A percentile compares a stretch with the other conserved stretches of the same genome.
Evolutionary conservation across 345 rosid genomes (phyloP).

Genomic region (Brassica cretica): DNA sequence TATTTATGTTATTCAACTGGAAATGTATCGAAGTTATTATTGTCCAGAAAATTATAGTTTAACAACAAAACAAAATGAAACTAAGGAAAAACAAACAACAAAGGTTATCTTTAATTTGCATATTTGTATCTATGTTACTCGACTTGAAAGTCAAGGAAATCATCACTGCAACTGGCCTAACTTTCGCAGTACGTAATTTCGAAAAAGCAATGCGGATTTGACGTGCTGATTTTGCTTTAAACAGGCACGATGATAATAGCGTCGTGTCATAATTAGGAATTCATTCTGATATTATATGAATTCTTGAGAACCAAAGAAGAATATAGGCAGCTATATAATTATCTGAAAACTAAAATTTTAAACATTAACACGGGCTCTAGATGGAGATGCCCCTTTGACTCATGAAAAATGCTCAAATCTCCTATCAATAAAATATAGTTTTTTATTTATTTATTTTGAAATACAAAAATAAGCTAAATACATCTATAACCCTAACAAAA

Average conservation of each 20-base stretch:
- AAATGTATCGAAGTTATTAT: not conserved
- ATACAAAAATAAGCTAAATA: too few relatives aligned
- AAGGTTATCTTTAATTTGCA: not conserved
- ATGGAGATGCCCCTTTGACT: too few relatives aligned
- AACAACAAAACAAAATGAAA: not conserved
- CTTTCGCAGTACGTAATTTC: not conserved
- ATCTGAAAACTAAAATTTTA: not conserved
- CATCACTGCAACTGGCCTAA: not conserved
- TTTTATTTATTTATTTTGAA: too few relatives aligned
- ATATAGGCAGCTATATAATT: not conserved
- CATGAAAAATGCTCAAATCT: too few relatives aligned
- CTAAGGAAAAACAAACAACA: not conserved
- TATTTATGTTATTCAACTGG: not conserved
- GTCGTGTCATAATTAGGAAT: not conserved
- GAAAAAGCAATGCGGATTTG: not conserved
- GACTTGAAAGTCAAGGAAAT: not conserved
- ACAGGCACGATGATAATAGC: not conserved
- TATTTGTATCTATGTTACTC: not conserved
- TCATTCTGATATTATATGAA: not conserved
- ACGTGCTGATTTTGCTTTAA: not conserved
- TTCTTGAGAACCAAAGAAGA: not conserved
- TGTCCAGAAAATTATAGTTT: not conserved
- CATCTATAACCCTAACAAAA: too few relatives aligned
- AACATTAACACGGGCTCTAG: not conserved
- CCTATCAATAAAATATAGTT: too few relatives aligned